phyloP scores from a whole-genome alignment of 2,329 filamentous ascomycete species.

The Fusarium circinatum region DNA sequence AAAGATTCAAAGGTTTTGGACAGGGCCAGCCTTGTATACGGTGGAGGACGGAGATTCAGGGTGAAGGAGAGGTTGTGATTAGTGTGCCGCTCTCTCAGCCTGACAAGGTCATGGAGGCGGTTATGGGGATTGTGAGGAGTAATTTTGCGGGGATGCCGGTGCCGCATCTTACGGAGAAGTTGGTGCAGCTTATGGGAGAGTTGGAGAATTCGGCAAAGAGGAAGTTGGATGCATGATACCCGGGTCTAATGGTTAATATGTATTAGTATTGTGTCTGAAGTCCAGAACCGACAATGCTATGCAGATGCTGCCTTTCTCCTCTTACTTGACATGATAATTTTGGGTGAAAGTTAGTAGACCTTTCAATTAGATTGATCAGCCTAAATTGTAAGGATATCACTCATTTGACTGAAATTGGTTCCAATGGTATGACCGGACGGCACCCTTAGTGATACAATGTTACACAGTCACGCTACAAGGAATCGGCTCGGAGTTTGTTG shows the following conservation, averaged over 20 bases:
- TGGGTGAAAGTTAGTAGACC: neutral
- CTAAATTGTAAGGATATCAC: neutral
- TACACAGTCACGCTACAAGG: neutral
- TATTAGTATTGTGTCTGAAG: neutral
- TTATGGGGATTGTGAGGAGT: slow-evolving; percentile 12
- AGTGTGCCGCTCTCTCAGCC: slow-evolving; percentile 21
- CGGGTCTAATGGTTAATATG: too few relatives aligned
- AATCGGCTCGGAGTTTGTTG: neutral
- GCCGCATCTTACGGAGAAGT: slow-evolving; percentile 25
- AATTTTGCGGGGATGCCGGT: slow-evolving; percentile 17
- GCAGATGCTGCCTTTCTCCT: neutral
- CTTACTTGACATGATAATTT: neutral
- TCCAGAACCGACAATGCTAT: neutral
- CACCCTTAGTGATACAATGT: neutral
- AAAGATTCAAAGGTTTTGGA: slow-evolving; percentile 26
- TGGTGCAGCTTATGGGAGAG: slow-evolving; percentile 32
- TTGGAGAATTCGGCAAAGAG: slow-evolving; percentile 28
- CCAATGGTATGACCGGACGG: accelerated
- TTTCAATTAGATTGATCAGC: neutral
- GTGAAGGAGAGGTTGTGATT: slow-evolving; percentile 4
- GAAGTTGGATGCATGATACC: slow-evolving; percentile 24
- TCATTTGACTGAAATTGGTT: neutral
- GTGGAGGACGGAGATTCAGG: slow-evolving; percentile 13
- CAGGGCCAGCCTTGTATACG: slow-evolving; percentile 28
- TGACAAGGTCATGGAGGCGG: slow-evolving; percentile 25